A percentile compares a stretch with the other conserved stretches of the same genome.
These are phyloP conservation scores for Rhodotorula mucilaginosa DNA, from an alignment of 1,284 basidiomycete species.

Conservation along the genomic window DNA sequence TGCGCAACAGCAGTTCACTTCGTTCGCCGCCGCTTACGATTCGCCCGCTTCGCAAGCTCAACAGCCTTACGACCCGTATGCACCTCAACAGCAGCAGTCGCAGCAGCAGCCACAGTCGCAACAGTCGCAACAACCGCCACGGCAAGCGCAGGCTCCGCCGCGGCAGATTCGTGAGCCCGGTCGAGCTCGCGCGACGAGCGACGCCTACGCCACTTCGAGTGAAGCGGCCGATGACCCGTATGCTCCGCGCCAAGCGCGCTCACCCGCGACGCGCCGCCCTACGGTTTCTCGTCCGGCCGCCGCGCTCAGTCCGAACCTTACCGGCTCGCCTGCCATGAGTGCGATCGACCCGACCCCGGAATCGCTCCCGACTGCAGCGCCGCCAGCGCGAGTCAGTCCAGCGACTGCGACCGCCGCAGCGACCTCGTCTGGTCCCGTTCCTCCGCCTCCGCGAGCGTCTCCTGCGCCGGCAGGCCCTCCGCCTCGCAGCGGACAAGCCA, in stretches of 20 bases:
- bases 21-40: constrained; percentile 20
- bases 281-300: neutral
- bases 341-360: constrained; percentile 1
- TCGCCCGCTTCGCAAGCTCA: constrained; percentile 1
- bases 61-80: constrained; percentile 23
- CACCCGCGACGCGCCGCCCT: constrained; percentile 5
- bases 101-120: neutral
- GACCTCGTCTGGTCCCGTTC: neutral
- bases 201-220: neutral
- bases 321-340: neutral
- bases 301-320: neutral
- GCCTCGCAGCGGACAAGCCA: neutral
- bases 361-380: constrained; percentile 1
- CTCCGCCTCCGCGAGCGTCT: neutral
- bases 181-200: neutral
- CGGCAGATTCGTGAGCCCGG: neutral
- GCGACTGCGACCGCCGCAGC: neutral
- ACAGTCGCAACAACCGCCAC: constrained; percentile 2
- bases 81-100: constrained; percentile 9
- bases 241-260: constrained; percentile 4
- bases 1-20: constrained; percentile 22
- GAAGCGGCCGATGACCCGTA: neutral
- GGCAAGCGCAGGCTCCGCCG: constrained; percentile 13
- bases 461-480: neutral
- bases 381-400: neutral